phyloP scores from a whole-genome alignment of 805 yeast genomes.

The Candida loeiensis region DNA sequence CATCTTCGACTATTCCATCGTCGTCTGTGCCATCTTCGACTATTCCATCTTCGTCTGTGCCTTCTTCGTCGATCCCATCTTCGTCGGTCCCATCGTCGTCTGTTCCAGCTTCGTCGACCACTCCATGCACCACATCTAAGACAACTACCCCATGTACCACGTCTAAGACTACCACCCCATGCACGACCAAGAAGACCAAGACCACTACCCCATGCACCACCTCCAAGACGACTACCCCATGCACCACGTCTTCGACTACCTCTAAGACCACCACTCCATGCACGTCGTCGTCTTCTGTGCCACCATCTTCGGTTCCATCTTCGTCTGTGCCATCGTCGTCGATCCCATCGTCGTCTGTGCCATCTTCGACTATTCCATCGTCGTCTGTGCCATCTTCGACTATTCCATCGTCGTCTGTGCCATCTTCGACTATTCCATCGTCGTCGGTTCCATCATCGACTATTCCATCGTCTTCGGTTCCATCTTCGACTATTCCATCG shows the following conservation, averaged over 20 bases:
- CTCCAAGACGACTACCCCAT: slow-evolving; percentile 11
- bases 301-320: neutral
- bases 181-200: neutral
- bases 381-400: neutral
- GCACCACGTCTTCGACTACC: neutral
- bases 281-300: neutral
- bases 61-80: neutral
- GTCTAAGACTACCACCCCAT: neutral
- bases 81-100: slow-evolving; percentile 1
- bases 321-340: neutral
- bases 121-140: neutral
- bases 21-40: neutral
- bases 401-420: neutral
- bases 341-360: neutral
- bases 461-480: neutral
- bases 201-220: slow-evolving; percentile 7
- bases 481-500: too few relatives aligned
- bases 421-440: neutral
- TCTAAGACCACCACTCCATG: neutral
- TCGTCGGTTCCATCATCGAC: neutral
- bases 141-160: too few relatives aligned
- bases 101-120: slow-evolving; percentile 1
- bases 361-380: neutral
- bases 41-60: neutral
- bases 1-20: neutral